phyloP scores from a whole-genome alignment of 2,329 filamentous ascomycete genomes.

The Nigrograna mackinnonii region DNA sequence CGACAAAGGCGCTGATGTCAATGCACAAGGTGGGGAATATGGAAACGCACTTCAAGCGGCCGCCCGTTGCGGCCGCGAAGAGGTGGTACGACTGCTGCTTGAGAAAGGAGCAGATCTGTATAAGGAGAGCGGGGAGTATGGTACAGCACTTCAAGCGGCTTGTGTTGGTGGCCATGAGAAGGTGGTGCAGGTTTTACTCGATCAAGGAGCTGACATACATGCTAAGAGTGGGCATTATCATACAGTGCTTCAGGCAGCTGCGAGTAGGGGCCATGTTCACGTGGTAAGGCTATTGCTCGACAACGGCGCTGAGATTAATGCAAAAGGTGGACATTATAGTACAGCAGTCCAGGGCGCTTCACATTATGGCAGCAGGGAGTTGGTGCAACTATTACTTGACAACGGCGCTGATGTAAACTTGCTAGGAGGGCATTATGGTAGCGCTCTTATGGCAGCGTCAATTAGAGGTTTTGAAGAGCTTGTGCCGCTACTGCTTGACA shows the following conservation, averaged over 20 bases:
- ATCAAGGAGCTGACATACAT: neutral
- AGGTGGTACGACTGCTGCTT: conserved; percentile 18
- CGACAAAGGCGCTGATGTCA: conserved; percentile 18
- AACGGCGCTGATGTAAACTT: neutral
- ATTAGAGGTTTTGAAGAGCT: conserved; percentile 3
- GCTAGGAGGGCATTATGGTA: conserved; percentile 1
- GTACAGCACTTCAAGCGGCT: conserved; percentile 5
- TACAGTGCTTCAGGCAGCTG: conserved; percentile 11
- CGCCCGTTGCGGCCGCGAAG: conserved; percentile 15
- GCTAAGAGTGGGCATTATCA: neutral
- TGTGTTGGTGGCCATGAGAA: no score
- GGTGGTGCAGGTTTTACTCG: no score
- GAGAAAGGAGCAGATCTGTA: conserved; percentile 3
- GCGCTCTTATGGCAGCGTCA: conserved; percentile 4
- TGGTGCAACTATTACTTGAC: conserved; percentile 3
- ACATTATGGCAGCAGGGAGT: neutral
- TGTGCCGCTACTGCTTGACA: conserved; percentile 12
- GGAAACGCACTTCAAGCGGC: conserved; percentile 24
- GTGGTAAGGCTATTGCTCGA: conserved; percentile 8
- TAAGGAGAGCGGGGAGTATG: conserved; percentile 3
- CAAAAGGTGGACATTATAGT: neutral
- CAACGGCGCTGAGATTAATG: conserved; percentile 10
- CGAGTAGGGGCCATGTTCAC: conserved; percentile 6
- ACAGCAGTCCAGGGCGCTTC: conserved; percentile 1
- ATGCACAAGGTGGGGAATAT: conserved; percentile 13